A percentile compares a stretch with the other conserved stretches of the same genome.
These are phyloP conservation scores for Suillus occidentalis DNA, from an alignment of 768 basidiomycete genomes.

Conservation along the genomic window DNA sequence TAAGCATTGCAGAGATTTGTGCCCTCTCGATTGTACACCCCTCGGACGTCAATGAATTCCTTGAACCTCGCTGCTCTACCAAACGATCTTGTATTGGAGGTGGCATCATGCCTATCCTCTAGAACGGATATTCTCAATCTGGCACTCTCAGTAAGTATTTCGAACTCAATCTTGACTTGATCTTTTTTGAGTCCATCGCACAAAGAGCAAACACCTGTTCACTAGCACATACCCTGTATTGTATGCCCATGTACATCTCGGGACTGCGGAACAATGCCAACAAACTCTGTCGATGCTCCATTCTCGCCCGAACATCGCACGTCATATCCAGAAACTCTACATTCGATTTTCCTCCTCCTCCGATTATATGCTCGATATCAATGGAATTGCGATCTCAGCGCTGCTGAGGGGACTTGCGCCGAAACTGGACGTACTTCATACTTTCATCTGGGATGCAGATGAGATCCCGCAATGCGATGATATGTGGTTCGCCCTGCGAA, in stretches of 20 bases:
- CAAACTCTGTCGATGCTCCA: conserved; percentile 65
- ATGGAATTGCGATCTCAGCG: conserved; percentile 42
- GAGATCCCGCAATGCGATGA: conserved; percentile 64
- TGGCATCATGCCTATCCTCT: conserved; percentile 53
- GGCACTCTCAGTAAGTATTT: conserved; percentile 53
- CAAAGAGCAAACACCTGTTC: conserved; percentile 57
- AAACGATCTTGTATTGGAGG: conserved; percentile 66
- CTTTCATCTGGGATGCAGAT: conserved; percentile 73
- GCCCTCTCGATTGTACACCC: too few species aligned
- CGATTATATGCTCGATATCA: conserved; percentile 9
- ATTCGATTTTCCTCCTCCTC: conserved; percentile 40
- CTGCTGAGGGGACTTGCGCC: conserved; percentile 52
- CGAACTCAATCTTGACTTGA: not conserved
- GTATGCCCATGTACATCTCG: conserved; percentile 58
- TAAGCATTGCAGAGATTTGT: not conserved
- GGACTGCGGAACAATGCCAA: conserved; percentile 57
- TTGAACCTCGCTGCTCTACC: conserved; percentile 35
- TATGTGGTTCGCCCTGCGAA: conserved; percentile 76
- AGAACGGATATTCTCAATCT: conserved; percentile 60
- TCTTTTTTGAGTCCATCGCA: conserved; percentile 8
- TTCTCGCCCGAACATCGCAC: conserved; percentile 53
- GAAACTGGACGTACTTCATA: conserved; percentile 62
- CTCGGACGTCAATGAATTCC: not conserved
- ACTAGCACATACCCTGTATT: conserved; percentile 53
- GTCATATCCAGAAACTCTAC: conserved; percentile 63